phyloP scores from a whole-genome alignment of 805 yeast species.

The Hanseniaspora singularis region DNA sequence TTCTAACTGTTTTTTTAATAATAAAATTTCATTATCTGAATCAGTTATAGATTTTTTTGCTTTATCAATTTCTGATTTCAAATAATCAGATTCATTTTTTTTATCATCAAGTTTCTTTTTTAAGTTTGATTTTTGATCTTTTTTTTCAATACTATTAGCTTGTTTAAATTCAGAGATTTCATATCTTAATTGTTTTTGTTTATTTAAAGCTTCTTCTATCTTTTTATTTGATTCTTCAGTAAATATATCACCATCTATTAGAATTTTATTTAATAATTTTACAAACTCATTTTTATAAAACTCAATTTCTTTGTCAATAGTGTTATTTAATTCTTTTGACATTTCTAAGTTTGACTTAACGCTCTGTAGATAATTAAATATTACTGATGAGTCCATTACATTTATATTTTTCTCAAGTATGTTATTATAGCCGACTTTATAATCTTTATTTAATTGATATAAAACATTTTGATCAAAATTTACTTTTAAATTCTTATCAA shows the following conservation, averaged over 20 bases:
- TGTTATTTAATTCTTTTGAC: background rate
- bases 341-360: background rate
- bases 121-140: background rate
- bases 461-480: constrained; percentile 11
- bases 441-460: constrained; percentile 2
- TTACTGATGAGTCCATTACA: background rate
- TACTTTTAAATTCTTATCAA: constrained; percentile 1
- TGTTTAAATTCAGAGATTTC: constrained; percentile 20
- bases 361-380: constrained; percentile 1
- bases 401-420: background rate
- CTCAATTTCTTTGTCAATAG: background rate
- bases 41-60: constrained; percentile 41
- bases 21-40: constrained; percentile 29
- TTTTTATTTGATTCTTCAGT: constrained; percentile 5
- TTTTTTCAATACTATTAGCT: constrained; percentile 13
- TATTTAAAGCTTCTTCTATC: constrained; percentile 23
- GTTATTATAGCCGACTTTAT: background rate
- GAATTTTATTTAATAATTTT: constrained; percentile 36
- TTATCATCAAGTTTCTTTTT: constrained; percentile 36
- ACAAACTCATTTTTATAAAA: constrained; percentile 33
- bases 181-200: constrained; percentile 22
- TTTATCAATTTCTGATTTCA: constrained; percentile 44
- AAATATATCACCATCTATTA: background rate
- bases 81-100: constrained; percentile 51
- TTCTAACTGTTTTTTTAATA: constrained; percentile 16